Evolutionary conservation across 441 rosid species (phyloP), one percentile per base, ranked within the genome.

Genomic region (Macaranga tanarius): DNA sequence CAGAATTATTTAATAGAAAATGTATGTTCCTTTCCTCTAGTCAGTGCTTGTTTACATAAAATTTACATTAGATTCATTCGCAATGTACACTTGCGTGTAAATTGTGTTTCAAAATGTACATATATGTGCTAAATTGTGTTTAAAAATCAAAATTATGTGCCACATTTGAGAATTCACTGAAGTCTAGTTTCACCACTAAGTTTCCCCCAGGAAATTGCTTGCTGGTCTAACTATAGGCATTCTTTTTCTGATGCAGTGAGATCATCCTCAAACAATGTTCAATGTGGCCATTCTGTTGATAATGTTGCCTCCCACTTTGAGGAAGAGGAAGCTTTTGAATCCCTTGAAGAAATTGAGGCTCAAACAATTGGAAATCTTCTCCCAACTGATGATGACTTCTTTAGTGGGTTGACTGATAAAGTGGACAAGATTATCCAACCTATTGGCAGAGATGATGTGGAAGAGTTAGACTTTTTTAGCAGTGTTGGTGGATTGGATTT

Each of bases 291-390:
- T 67, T 88, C 90, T 20, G 79, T 80, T 45, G 86, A 79, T 66
- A 74, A 75, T 57, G 73, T 82, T 69, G 82, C 83, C 70, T 77
- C 90, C 23, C 77, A 81, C 68, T 79, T 73, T 13, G 87, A 88
- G 66, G 90, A 81, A 83, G 86, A 82, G 68, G 88, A 80, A 73
- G 81, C 84, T 73, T 73, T 84, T 56, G 89, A 85, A 78, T 84
- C 88, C 50, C 76, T 87, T 68, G 82, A 86, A 81, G 89, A 90
- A 75, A 76, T 86, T 71, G 91, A 90, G 82, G 89, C 91, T 20
- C 92, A 80, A 77, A 86, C 92, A 67, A 85, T 90, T 22, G 92
- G 90, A 55, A 85, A 90, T 78, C 92, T 90, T 75, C 95, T 90
- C 26, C 95, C 95, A 3, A 72, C 70, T 69, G 91, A 90, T 10